Percentiles rank a stretch among this genome's conserved stretches.
Evolutionary conservation across 495 filamentous ascomycete genomes (phyloP).

Genomic region (Aspergillus sclerotiicarbonarius): DNA sequence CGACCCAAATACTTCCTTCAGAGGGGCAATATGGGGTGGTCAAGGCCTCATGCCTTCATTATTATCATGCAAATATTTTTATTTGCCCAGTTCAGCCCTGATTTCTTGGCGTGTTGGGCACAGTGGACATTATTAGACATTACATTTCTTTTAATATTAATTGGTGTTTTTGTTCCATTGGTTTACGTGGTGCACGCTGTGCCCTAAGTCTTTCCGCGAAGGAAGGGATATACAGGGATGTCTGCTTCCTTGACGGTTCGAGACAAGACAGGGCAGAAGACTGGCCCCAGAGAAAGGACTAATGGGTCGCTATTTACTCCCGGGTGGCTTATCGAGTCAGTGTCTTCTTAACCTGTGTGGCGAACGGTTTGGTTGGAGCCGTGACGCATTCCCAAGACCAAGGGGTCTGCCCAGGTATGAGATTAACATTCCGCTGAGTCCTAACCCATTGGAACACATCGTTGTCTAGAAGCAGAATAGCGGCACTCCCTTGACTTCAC

Average conservation of each 20-base stretch:
- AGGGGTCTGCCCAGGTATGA: conserved; percentile 4
- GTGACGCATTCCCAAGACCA: conserved; percentile 1
- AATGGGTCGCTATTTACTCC: background rate
- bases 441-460: background rate
- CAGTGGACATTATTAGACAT: conserved; percentile 20
- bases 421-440: conserved; percentile 10
- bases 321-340: background rate
- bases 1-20: background rate
- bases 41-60: background rate
- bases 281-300: background rate
- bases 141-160: conserved; percentile 19
- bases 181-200: background rate
- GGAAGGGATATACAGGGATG: conserved; percentile 6
- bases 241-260: conserved; percentile 1
- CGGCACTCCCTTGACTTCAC: background rate
- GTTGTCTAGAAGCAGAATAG: background rate
- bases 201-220: background rate
- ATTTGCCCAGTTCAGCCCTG: background rate
- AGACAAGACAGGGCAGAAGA: background rate
- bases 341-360: too few species aligned
- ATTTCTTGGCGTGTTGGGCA: background rate
- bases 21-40: background rate
- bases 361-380: background rate
- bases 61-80: background rate
- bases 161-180: background rate